Evolutionary conservation across 306 rosid genomes (phyloP).

Genomic region (Fagus sylvatica): DNA sequence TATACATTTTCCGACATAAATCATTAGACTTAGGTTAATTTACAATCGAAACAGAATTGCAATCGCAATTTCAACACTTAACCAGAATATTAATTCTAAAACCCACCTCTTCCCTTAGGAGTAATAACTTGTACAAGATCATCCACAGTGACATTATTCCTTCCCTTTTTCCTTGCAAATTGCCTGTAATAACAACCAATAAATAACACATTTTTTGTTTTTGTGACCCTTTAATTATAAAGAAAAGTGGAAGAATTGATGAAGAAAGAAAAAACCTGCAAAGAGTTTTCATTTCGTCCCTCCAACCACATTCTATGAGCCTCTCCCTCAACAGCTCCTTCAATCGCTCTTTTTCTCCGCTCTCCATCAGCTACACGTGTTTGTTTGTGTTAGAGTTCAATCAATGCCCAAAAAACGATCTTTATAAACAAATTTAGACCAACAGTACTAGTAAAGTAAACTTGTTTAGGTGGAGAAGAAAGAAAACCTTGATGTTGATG

Average conservation of each 20-base stretch:
- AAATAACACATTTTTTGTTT: background rate
- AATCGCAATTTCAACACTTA: background rate
- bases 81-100: background rate
- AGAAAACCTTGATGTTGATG: constrained; percentile 46
- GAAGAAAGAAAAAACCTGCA: constrained; percentile 39
- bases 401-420: background rate
- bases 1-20: background rate
- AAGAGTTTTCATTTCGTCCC: constrained; percentile 61
- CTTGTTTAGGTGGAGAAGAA: background rate
- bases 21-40: background rate
- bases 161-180: constrained; percentile 56
- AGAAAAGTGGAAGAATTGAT: background rate
- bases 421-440: background rate
- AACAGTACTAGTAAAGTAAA: background rate
- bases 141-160: constrained; percentile 58
- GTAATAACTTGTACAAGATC: constrained; percentile 65
- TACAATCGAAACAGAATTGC: background rate
- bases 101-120: constrained; percentile 63
- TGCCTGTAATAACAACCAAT: constrained; percentile 29
- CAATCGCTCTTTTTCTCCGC: constrained; percentile 57
- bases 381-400: background rate
- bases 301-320: constrained; percentile 64
- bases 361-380: constrained; percentile 44
- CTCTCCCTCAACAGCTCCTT: constrained; percentile 62
- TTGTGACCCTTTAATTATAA: too few species aligned